Base-by-base conservation (phyloP, 2,329 filamentous ascomycete genomes). In the Microcyclosporella mali region DNA sequence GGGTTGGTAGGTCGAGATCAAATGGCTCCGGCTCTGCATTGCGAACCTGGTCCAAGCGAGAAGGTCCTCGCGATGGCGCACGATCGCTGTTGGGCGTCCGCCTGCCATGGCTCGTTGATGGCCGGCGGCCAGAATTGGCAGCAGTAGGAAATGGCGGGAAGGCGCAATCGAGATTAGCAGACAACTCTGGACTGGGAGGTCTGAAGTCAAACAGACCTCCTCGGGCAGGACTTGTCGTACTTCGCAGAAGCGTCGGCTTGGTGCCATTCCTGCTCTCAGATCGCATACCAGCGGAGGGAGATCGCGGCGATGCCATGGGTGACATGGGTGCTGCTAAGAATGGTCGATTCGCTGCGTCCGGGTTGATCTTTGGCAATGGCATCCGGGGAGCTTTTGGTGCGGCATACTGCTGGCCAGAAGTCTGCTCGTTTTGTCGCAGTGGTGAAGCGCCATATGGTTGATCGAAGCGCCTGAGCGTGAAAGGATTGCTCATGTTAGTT, bases 271-370 rank as follows among this genome's bases (percentile, higher is more conserved):
- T 57, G 40, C 50, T 51, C 6, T 45, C 48, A 4, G 56, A 59
- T 19, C 54, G 43, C 10, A 36, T 38, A 40, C 60, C 61, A 25
- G 48, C 30, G 45, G 59, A 70, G 55, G 62, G 59, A 33, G 59
- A 60, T 15, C 57, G 38, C 2, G 61, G 60, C 17, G 84, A 86
- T 18, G 75, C 70, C 74, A 77, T 50, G 72, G 74, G 31, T 79
- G 81, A 27, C n/a, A 46, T 54, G 28, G 21, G 37, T 15, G 58
- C 55, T 17, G 51, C 57, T 17, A 57, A 53, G 47, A 53, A 61
- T 6, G 58, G 56, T 33, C 36, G 41, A 40, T 62, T 62, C 11
- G 60, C 59, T 17, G 51, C 53, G 14, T 56, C 55, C 3, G 59
- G 43, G 43, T 61, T 60, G 47, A 62, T 62, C 37, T 50, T 50